Percentiles rank a stretch among this genome's conserved stretches.
Evolutionary conservation across 2,329 filamentous ascomycete species (phyloP).

Genomic region (Trichoderma arundinaceum): DNA sequence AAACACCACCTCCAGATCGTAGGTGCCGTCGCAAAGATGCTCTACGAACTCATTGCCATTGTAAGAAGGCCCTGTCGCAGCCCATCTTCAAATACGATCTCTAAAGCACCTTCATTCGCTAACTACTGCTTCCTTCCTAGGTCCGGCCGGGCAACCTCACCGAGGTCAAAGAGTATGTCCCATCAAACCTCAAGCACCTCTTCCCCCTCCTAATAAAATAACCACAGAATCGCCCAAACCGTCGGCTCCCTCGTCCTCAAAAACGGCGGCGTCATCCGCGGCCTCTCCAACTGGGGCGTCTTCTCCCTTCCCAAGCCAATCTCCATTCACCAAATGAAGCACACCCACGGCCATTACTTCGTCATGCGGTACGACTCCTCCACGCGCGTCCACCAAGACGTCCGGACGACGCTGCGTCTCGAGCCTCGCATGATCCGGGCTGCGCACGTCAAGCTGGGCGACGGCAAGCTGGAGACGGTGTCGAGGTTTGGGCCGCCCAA

Average conservation of each 20-base stretch:
- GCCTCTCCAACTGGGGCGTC: constrained; percentile 92
- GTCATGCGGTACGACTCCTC: constrained; percentile 94
- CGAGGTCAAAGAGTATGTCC: constrained; percentile 91
- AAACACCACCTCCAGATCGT: constrained; percentile 23
- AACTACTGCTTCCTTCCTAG: constrained; percentile 53
- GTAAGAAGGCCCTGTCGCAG: constrained; percentile 57
- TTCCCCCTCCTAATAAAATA: constrained; percentile 24
- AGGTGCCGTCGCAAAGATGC: constrained; percentile 65
- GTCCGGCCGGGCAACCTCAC: constrained; percentile 87
- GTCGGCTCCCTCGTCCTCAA: constrained; percentile 82
- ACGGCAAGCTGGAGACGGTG: constrained; percentile 60
- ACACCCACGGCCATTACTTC: constrained; percentile 93
- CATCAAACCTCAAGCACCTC: constrained; percentile 22
- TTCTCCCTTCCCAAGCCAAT: constrained; percentile 83
- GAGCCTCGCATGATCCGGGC: constrained; percentile 92
- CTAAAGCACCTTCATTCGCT: constrained; percentile 25
- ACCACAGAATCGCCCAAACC: constrained; percentile 79
- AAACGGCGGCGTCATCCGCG: constrained; percentile 86
- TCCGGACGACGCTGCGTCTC: constrained; percentile 76
- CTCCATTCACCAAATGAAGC: constrained; percentile 79
- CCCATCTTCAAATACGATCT: not conserved
- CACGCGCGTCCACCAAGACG: constrained; percentile 71
- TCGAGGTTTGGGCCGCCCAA: constrained; percentile 56
- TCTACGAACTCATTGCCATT: constrained; percentile 97
- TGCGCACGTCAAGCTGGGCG: constrained; percentile 83